Conservation (phyloP, 495 filamentous ascomycete species). For the Tuber microsphaerosporum region DNA sequence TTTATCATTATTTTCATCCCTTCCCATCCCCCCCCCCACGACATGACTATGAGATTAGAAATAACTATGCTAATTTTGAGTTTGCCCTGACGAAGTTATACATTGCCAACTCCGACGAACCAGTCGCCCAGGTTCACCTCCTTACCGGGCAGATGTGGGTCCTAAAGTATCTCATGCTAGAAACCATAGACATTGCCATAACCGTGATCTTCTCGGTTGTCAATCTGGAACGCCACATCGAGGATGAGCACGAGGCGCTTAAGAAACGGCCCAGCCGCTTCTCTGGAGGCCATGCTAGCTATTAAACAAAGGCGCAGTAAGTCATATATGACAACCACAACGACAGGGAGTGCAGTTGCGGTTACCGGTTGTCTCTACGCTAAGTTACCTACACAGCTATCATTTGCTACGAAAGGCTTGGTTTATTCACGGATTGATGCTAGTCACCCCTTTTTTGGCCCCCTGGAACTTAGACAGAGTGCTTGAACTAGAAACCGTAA, state of each 20-base stretch:
- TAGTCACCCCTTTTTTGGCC: not conserved
- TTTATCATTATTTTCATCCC: not conserved
- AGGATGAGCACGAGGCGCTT: conserved; percentile 9
- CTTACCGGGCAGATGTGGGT: conserved; percentile 36
- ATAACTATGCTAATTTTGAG: not conserved
- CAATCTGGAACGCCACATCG: conserved; percentile 27
- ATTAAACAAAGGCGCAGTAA: not conserved
- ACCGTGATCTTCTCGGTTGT: conserved; percentile 29
- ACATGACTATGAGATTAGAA: not conserved
- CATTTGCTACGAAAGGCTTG: not conserved
- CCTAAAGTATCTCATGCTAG: conserved; percentile 11
- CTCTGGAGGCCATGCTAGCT: not conserved
- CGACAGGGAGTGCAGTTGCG: no score
- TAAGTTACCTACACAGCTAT: not conserved
- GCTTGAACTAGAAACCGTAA: not conserved
- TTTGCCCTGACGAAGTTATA: conserved; percentile 14
- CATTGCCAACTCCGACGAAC: conserved; percentile 9
- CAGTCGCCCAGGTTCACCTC: conserved; percentile 21
- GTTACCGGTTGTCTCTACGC: no score
- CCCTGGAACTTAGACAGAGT: not conserved
- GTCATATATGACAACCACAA: not conserved
- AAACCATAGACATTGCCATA: conserved; percentile 25
- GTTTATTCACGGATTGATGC: not conserved
- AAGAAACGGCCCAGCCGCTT: not conserved
- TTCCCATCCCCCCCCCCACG: not conserved